Evolutionary conservation across 441 rosid species (phyloP), one percentile per base, ranked within the genome.

Genomic region (Euphorbia neoarborescens): DNA sequence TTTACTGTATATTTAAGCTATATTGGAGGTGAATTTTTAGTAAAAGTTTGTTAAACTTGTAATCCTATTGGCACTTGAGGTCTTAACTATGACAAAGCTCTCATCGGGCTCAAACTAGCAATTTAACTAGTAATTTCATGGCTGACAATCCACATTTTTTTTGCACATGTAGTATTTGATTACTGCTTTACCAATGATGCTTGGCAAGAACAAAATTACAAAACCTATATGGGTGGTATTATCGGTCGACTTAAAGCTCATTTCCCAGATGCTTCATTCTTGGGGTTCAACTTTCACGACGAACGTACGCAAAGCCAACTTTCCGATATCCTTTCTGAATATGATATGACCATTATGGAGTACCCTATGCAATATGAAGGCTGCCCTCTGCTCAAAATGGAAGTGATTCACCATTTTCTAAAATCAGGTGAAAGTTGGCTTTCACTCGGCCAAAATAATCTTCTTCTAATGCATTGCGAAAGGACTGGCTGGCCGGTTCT

Each of bases 371-470:
- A 91, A 62, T 90, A 91, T 20, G 96, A 94, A 74, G 96, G 97
- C 46, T 94, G 96, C 70, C 94, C 97, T 0, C 66, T 94, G 71
- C 84, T 94, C 54, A 79, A 89, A 59, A 88, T 94, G 83, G 99
- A 94, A 81, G 75, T 89, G 74, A 79, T 94, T 70, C 99, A 89
- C 76, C 97, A 91, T 85, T 91, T 91, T 74, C 83, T 94, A 69
- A 84, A 94, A 66, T 94, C 99, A 7, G 84, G 94, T 30, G 96
- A 94, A 77, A 94, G 96, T 75, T 94, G 99, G 99, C 94, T 94
- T 40, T 86, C 94, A 0, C 90, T 91, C 40, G 96, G 97, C 22
- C 88, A 82, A 10, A 77, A 79, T 62, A 91, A 94, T 81, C 63
- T 91, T 80, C 76, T 94, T n/a, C 70, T 94, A 48, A 91, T 91